Conservation (phyloP, 805 yeast genomes). For the Scheffersomyces amazonensis region DNA sequence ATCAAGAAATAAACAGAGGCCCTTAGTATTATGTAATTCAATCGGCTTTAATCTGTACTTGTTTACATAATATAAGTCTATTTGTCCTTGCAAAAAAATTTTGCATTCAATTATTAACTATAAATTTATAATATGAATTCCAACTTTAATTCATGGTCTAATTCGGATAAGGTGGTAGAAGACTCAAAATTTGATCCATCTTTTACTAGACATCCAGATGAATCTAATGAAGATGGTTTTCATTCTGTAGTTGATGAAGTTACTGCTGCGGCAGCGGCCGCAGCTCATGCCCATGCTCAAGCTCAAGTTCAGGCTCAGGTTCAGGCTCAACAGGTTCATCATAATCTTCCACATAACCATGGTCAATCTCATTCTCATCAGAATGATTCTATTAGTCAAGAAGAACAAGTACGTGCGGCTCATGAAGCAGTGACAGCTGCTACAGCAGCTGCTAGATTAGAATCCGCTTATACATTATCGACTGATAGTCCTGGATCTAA, state of each 20-base stretch:
- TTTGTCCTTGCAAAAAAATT: too few relatives aligned
- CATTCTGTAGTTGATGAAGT: slow-evolving; percentile 12
- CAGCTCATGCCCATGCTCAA: not conserved
- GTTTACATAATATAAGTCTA: too few relatives aligned
- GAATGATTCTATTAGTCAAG: slow-evolving; percentile 2
- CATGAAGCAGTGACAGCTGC: slow-evolving; percentile 4
- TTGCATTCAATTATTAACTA: too few relatives aligned
- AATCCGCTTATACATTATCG: not conserved
- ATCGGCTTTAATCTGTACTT: too few relatives aligned
- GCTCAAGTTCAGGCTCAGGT: slow-evolving; percentile 8
- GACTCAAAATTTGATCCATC: slow-evolving; percentile 28
- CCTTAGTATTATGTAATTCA: too few relatives aligned
- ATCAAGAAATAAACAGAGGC: slow-evolving; percentile 1
- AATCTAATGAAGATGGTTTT: not conserved
- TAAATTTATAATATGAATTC: slow-evolving; percentile 19
- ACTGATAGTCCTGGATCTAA: slow-evolving; percentile 7
- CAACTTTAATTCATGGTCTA: slow-evolving; percentile 20
- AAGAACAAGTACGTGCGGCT: slow-evolving; percentile 8
- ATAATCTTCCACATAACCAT: too few relatives aligned
- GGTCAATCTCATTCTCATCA: too few relatives aligned
- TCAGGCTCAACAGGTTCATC: too few relatives aligned
- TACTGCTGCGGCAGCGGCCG: slow-evolving; percentile 20
- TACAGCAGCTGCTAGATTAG: slow-evolving; percentile 3
- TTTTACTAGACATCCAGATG: slow-evolving; percentile 21
- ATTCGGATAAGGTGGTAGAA: slow-evolving; percentile 15